Percentiles rank a stretch among this genome's conserved stretches.
These are phyloP conservation scores for Hypoxylon sp. DNA, from an alignment of 2,329 filamentous ascomycete species.

Conservation along the genomic window DNA sequence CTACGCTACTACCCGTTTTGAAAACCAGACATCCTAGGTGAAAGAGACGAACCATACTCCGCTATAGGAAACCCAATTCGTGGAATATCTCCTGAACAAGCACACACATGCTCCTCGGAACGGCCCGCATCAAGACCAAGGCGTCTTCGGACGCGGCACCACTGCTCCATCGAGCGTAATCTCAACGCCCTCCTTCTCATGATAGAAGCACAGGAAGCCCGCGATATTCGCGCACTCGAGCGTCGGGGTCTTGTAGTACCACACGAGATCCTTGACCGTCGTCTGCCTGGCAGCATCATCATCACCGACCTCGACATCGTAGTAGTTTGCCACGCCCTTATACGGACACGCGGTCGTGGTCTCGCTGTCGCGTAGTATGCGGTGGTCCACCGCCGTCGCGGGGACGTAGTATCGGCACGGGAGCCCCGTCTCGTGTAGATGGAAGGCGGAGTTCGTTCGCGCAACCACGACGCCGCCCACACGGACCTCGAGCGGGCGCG, in stretches of 20 bases:
- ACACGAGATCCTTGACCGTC: slow-evolving; percentile 66
- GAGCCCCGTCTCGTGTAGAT: slow-evolving; percentile 73
- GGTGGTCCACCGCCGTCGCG: slow-evolving; percentile 63
- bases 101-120: not conserved
- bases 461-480: slow-evolving; percentile 57
- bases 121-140: slow-evolving; percentile 40
- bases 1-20: not conserved
- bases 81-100: not conserved
- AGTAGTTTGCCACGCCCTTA: slow-evolving; percentile 76
- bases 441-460: slow-evolving; percentile 64
- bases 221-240: slow-evolving; percentile 69
- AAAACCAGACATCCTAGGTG: not conserved
- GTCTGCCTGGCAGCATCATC: slow-evolving; percentile 51
- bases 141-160: slow-evolving; percentile 52
- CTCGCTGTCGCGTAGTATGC: slow-evolving; percentile 63
- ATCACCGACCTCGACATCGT: slow-evolving; percentile 65
- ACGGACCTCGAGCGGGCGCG: slow-evolving; percentile 65
- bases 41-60: not conserved
- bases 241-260: slow-evolving; percentile 74
- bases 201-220: slow-evolving; percentile 75
- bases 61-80: not conserved
- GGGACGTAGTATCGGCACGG: slow-evolving; percentile 73
- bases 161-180: slow-evolving; percentile 69
- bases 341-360: slow-evolving; percentile 75
- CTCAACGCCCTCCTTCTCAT: slow-evolving; percentile 72